Evolutionary conservation across 495 filamentous ascomycete species (phyloP), one percentile per base, ranked within the genome.

Genomic region (Astrocystis sublimbata): DNA sequence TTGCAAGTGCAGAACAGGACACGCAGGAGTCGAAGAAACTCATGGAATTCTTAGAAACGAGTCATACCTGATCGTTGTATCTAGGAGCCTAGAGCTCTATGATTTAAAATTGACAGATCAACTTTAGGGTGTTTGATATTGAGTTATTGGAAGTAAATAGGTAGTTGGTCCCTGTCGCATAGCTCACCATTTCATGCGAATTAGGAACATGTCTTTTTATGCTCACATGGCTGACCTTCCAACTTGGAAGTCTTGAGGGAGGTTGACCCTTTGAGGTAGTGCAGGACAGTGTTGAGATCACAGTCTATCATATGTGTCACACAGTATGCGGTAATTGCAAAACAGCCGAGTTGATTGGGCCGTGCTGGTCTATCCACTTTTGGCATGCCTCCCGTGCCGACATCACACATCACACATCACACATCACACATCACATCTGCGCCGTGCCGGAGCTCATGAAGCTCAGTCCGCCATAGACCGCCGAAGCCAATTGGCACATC

Each of bases 401-500:
- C 66, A 59, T 63, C n/a, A n/a, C n/a, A n/a, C n/a, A n/a, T n/a
- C n/a, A n/a, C n/a, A n/a, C n/a, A n/a, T n/a, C n/a, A n/a, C n/a
- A n/a, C n/a, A n/a, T n/a, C n/a, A n/a, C n/a, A n/a, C n/a, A n/a
- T n/a, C 57, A 54, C 49, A 24, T 52, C 41, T 21, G 30, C 26
- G 41, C 46, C 2, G 36, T 19, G 9, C 35, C n/a, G 46, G 58
- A 64, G 62, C 59, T 68, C 23, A 35, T 38, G 56, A 59, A 59
- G 42, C 43, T 50, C 36, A 17, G 59, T 40, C 59, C 50, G 58
- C 42, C 61, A 47, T 57, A 49, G 6, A 58, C 55, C 58, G 41
- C 49, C 50, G 53, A 67, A 62, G 62, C 63, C 65, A 65, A 72
- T 72, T 70, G 67, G 59, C 60, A 70, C 41, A 33, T 41, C 61